Percentiles rank a stretch among this genome's conserved stretches.
These are phyloP conservation scores for Gossypium mustelinum DNA, from an alignment of 345 rosid genomes.

Conservation along the genomic window DNA sequence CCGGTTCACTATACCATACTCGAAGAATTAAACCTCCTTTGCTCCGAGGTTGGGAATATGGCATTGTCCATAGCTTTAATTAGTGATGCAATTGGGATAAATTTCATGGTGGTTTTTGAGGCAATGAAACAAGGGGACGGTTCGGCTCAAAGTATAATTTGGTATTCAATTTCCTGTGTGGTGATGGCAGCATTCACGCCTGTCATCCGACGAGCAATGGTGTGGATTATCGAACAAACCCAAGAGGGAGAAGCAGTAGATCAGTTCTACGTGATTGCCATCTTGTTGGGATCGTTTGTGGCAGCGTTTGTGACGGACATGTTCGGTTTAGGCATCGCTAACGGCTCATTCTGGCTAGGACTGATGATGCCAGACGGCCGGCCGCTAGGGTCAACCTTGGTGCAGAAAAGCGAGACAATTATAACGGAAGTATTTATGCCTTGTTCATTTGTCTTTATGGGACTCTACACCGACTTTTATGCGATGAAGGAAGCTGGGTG, in stretches of 20 bases:
- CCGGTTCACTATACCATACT: background rate
- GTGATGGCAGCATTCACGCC: background rate
- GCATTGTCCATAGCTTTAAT: background rate
- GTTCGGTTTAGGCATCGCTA: background rate
- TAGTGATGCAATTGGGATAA: background rate
- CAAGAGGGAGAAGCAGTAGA: background rate
- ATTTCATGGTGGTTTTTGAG: background rate
- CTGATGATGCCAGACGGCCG: background rate
- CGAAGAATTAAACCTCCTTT: constrained; percentile 2
- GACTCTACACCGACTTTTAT: constrained; percentile 44
- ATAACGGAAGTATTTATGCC: constrained; percentile 43
- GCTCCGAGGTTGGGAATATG: constrained; percentile 9
- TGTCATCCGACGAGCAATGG: background rate
- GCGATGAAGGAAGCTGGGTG: constrained; percentile 32
- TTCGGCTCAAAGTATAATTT: background rate
- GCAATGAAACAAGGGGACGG: constrained; percentile 4
- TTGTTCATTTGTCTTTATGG: constrained; percentile 46
- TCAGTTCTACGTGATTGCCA: constrained; percentile 6
- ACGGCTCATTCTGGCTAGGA: constrained; percentile 6
- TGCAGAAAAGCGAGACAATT: constrained; percentile 7
- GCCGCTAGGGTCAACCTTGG: constrained; percentile 2
- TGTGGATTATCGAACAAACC: background rate
- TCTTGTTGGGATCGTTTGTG: background rate
- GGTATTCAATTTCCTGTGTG: background rate
- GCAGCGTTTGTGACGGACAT: background rate